Evolutionary conservation across 768 basidiomycete genomes (phyloP).

Genomic region (Termitomyces sp.): DNA sequence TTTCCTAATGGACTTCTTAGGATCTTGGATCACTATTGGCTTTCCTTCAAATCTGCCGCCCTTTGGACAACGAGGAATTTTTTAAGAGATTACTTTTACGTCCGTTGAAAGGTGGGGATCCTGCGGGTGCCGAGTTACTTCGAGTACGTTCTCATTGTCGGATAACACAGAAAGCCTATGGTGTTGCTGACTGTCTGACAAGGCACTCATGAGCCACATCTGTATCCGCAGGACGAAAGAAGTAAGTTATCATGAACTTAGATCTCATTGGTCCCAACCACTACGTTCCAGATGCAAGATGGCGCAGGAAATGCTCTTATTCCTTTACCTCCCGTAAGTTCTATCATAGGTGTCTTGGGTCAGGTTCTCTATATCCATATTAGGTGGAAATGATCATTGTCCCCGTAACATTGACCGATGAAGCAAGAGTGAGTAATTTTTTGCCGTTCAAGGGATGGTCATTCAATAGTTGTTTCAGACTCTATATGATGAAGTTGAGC

Average conservation of each 20-base stretch:
- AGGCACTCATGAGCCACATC: slow-evolving; percentile 76
- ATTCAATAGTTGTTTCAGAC: slow-evolving; percentile 23
- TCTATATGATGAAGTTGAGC: slow-evolving; percentile 71
- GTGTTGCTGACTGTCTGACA: slow-evolving; percentile 10
- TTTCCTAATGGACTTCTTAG: slow-evolving; percentile 31
- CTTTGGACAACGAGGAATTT: slow-evolving; percentile 80
- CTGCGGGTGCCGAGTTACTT: slow-evolving; percentile 67
- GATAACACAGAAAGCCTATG: slow-evolving; percentile 9
- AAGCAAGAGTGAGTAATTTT: slow-evolving; percentile 54
- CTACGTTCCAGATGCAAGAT: slow-evolving; percentile 72
- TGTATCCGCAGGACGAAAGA: slow-evolving; percentile 87
- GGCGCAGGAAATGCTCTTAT: slow-evolving; percentile 69
- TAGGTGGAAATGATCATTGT: slow-evolving; percentile 79
- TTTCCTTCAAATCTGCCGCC: slow-evolving; percentile 83
- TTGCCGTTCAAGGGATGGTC: no score
- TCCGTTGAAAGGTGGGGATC: slow-evolving; percentile 69
- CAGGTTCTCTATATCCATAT: background rate
- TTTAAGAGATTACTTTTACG: slow-evolving; percentile 79
- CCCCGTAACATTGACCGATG: slow-evolving; percentile 60
- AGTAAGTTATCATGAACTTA: slow-evolving; percentile 30
- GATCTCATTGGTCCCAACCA: background rate
- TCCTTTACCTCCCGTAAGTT: slow-evolving; percentile 64
- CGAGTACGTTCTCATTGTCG: slow-evolving; percentile 44
- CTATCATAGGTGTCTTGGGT: background rate
- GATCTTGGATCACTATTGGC: slow-evolving; percentile 86